Evolutionary conservation across 2,329 filamentous ascomycete species (phyloP), one percentile per base, ranked within the genome.

Genomic region (Ambrosiella cleistominuta): DNA sequence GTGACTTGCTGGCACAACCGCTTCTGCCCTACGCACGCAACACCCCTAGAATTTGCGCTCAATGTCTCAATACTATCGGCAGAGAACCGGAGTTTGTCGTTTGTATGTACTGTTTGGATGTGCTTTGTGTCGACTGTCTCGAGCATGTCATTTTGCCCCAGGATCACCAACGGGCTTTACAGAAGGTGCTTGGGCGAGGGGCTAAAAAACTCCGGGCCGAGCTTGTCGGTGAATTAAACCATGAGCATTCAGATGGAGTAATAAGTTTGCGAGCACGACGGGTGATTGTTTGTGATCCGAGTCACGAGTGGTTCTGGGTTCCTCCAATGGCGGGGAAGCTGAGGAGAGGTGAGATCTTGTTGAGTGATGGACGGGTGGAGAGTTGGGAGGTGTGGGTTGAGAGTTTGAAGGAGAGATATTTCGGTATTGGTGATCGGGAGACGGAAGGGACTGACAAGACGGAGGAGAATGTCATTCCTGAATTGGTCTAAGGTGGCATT

Each of bases 261-360:
- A 66, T 65, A 58, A 69, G 66, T 9, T 61, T 60, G 6, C 65
- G 68, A 19, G 63, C 64, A 7, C 64, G 62, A 3, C 55, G 62
- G 9, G 65, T 68, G 5, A 56, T 69, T 17, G 63, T 69, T 35
- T 72, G 70, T 47, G 63, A 66, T n/a, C 65, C 64, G 13, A 67
- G 70, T 44, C 71, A 73, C 52, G 64, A 66, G 44, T 73, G 71
- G 71, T 66, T 73, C 15, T 52, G 63, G 0, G 69, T 73, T n/a
- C 68, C 66, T 27, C 67, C 70, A 4, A 60, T 73, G 59, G 63
- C 64, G n/a, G 65, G 60, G 44, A 62, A 66, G 1, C 55, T 73
- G 19, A 68, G 70, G 11, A 66, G 66, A 11, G 71, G 70, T 1
- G 69, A 73, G 64, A 70, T 73, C 37, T 56, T 72, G n/a, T 61